Conservation (phyloP, 441 rosid genomes). For the Corymbia citriodora region DNA sequence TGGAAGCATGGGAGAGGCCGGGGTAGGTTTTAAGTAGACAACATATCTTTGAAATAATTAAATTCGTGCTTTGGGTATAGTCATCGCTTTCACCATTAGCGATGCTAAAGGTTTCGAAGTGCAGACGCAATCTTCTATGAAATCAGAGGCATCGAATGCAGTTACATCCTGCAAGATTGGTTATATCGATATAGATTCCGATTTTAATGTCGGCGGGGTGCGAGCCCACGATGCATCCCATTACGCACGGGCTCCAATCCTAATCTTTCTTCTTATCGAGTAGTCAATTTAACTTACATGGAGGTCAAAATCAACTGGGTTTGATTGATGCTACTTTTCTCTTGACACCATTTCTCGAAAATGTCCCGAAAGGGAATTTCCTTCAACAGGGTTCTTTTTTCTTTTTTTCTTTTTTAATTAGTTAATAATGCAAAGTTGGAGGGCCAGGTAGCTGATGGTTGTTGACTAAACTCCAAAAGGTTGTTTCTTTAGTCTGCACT, state of each 20-base stretch:
- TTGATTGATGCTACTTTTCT: not conserved
- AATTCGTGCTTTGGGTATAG: not conserved
- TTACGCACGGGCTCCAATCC: not conserved
- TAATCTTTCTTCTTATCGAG: not conserved
- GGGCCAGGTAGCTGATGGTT: not conserved
- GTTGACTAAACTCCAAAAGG: not conserved
- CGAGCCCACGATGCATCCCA: not conserved
- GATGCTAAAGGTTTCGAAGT: not conserved
- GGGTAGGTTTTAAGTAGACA: not conserved
- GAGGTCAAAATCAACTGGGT: not conserved
- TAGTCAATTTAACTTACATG: not conserved
- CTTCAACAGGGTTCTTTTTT: not conserved
- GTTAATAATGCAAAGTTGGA: not conserved
- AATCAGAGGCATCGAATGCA: not conserved
- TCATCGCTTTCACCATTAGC: not conserved
- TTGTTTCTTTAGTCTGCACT: not conserved
- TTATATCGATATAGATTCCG: not conserved
- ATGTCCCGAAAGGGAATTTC: not conserved
- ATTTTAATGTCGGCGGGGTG: not conserved
- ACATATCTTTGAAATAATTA: not conserved
- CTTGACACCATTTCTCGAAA: not conserved
- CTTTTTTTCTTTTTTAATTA: not conserved
- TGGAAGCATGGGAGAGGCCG: not conserved
- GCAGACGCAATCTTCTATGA: not conserved
- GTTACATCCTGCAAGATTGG: fast-evolving